phyloP scores from a whole-genome alignment of 306 rosid species.

The Dryas octopetala region DNA sequence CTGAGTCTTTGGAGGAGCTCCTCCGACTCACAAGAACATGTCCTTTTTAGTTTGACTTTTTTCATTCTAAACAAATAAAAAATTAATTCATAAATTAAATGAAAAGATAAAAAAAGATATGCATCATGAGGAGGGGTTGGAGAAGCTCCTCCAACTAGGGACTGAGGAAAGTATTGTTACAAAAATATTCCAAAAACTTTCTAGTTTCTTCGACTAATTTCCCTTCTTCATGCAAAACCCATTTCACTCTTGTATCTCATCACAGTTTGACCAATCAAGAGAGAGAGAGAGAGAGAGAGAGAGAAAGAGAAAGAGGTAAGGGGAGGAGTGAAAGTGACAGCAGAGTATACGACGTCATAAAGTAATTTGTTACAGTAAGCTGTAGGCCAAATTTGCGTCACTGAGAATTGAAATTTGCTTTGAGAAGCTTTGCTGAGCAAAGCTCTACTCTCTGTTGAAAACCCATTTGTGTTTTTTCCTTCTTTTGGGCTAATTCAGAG shows the following conservation, averaged over 20 bases:
- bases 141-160: no score
- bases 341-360: no score
- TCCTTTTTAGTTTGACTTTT: no score
- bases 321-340: not conserved
- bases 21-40: no score
- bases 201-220: not conserved
- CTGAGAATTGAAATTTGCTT: not conserved
- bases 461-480: not conserved
- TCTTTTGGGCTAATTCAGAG: constrained; percentile 15
- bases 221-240: not conserved
- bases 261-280: not conserved
- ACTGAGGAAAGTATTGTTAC: no score
- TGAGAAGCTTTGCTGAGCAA: not conserved
- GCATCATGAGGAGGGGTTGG: no score
- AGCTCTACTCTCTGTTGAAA: constrained; percentile 3
- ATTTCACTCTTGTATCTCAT: not conserved
- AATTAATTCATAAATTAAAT: no score
- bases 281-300: not conserved
- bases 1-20: no score
- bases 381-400: not conserved
- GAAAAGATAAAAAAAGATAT: no score
- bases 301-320: no score
- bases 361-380: not conserved
- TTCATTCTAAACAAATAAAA: no score
- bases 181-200: not conserved